Evolutionary conservation across 768 basidiomycete species (phyloP).

Genomic region (Amanita rubescens): DNA sequence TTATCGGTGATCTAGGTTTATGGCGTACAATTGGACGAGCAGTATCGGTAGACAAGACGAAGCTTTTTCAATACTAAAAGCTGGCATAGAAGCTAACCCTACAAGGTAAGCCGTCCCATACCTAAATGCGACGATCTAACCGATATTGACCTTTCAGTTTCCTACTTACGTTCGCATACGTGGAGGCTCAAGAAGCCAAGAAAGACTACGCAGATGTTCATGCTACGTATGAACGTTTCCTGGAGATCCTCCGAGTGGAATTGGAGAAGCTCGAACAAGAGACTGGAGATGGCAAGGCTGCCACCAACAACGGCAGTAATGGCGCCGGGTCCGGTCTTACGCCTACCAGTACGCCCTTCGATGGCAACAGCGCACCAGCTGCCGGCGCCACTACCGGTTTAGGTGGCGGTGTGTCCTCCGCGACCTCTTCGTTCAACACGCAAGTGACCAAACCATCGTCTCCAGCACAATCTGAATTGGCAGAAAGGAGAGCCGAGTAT

Average conservation of each 20-base stretch:
- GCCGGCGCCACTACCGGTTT: constrained; percentile 11
- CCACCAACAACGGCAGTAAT: constrained; percentile 5
- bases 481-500: constrained; percentile 59
- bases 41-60: constrained; percentile 76
- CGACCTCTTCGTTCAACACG: constrained; percentile 32
- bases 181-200: constrained; percentile 60
- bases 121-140: background rate
- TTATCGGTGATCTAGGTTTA: constrained; percentile 54
- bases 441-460: constrained; percentile 43
- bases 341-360: background rate
- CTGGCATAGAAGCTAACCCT: constrained; percentile 85
- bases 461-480: constrained; percentile 37
- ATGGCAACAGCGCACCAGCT: background rate
- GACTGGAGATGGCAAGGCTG: constrained; percentile 15
- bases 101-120: constrained; percentile 40
- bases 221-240: constrained; percentile 62
- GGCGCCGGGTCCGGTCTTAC: background rate
- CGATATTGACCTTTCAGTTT: constrained; percentile 42
- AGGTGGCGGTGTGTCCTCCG: constrained; percentile 27
- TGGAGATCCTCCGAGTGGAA: constrained; percentile 53
- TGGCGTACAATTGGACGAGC: constrained; percentile 81
- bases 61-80: constrained; percentile 68
- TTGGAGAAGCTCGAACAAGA: constrained; percentile 54
- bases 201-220: constrained; percentile 63
- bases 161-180: constrained; percentile 84